Conservation (phyloP, 768 basidiomycete species). For the Cyclocybe cylindracea region DNA sequence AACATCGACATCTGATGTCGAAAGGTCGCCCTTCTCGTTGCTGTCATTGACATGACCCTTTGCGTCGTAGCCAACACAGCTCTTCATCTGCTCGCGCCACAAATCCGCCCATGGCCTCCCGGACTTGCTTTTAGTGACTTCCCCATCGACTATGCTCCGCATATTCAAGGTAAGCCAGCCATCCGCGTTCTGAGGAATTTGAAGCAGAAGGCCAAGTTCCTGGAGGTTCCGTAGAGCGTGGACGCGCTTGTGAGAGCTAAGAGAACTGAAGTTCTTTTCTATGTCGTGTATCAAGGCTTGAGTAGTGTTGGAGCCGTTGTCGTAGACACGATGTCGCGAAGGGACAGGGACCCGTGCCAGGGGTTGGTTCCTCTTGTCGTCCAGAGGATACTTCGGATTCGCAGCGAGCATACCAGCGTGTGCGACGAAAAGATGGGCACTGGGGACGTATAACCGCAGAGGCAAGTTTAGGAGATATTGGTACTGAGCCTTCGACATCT, state of each 20-base stretch:
- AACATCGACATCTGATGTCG: background rate
- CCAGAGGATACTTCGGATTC: slow-evolving; percentile 54
- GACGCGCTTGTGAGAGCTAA: slow-evolving; percentile 6
- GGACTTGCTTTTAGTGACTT: slow-evolving; percentile 39
- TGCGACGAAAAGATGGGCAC: slow-evolving; percentile 73
- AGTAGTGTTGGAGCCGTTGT: background rate
- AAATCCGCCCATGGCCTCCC: slow-evolving; percentile 77
- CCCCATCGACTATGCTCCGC: slow-evolving; percentile 50
- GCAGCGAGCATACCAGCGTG: slow-evolving; percentile 83
- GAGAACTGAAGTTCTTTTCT: background rate
- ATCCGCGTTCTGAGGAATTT: slow-evolving; percentile 75
- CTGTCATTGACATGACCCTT: slow-evolving; percentile 10
- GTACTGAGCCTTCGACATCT: slow-evolving; percentile 62
- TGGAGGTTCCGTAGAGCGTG: slow-evolving; percentile 53
- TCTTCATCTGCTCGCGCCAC: slow-evolving; percentile 69
- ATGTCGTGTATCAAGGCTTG: background rate
- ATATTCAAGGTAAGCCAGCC: slow-evolving; percentile 82
- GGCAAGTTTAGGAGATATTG: slow-evolving; percentile 78
- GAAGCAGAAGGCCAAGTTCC: slow-evolving; percentile 64
- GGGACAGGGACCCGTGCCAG: slow-evolving; percentile 58
- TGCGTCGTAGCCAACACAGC: slow-evolving; percentile 50
- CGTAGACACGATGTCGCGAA: slow-evolving; percentile 17
- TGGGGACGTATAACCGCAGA: slow-evolving; percentile 71
- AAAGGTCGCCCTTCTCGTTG: background rate
- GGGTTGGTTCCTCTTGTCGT: slow-evolving; percentile 61